Evolutionary conservation across 192 early-diverging fungal species (phyloP).

Genomic region (Backusella australiensis): DNA sequence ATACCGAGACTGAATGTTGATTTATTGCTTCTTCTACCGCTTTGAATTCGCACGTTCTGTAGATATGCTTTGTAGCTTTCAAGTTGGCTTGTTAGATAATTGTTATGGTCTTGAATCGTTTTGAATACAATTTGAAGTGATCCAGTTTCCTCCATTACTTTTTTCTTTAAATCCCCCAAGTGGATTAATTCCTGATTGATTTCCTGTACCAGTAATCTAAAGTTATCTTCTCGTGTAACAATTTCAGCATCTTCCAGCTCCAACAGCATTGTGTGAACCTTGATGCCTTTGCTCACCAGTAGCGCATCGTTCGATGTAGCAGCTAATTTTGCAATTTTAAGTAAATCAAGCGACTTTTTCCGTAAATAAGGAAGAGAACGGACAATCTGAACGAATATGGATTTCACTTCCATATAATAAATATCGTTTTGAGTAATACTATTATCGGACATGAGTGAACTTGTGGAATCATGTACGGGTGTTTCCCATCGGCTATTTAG

Average conservation of each 20-base stretch:
- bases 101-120: constrained; percentile 93
- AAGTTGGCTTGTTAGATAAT: constrained; percentile 82
- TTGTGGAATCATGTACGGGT: constrained; percentile 57
- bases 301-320: constrained; percentile 78
- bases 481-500: constrained; percentile 81
- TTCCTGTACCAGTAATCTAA: constrained; percentile 81
- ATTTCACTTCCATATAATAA: constrained; percentile 92
- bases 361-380: constrained; percentile 79
- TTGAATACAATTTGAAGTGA: constrained; percentile 83
- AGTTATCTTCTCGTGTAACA: constrained; percentile 66
- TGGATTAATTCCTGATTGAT: constrained; percentile 85
- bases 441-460: constrained; percentile 61
- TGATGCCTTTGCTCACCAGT: constrained; percentile 90
- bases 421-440: constrained; percentile 88
- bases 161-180: constrained; percentile 84
- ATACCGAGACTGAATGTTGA: constrained; percentile 48
- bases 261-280: constrained; percentile 86
- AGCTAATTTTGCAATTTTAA: constrained; percentile 71
- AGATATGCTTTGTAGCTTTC: constrained; percentile 94
- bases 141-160: constrained; percentile 76
- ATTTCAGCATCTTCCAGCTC: constrained; percentile 77
- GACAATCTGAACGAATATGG: constrained; percentile 88
- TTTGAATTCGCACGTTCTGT: constrained; percentile 87
- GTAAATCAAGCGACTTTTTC: constrained; percentile 57
- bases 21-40: constrained; percentile 36